Base-by-base conservation (phyloP, 768 basidiomycete genomes). In the Nidularia pulvinata region DNA sequence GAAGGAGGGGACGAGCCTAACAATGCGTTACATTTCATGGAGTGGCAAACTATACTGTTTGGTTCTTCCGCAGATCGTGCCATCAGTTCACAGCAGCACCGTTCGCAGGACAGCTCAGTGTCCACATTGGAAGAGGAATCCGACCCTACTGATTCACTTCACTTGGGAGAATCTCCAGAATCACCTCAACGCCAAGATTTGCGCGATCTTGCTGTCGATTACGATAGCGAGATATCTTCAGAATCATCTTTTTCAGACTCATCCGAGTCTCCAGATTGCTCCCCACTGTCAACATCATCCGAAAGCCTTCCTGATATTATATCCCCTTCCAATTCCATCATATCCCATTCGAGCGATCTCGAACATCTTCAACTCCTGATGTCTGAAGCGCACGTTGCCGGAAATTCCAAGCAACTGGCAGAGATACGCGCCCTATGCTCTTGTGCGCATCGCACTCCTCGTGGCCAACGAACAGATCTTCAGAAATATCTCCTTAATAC, bases 401-500 rank as follows among this genome's bases (percentile, higher is more conserved):
- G 55, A 10, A 54, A 49, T 33, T 10, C 14, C 14, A 39, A 7
- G 9, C 53, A 53, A 13, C 55, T 61, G 16, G 36, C 43, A 5
- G 36, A 51, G 10, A 50, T 64, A 42, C 59, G 52, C 19, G 9
- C 55, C 7, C 51, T 69, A 14, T 61, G 59, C 35, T 46, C 55
- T 5, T 33, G 45, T n/a, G 67, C 67, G 0, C 61, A 67, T 14
- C 34, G 44, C 13, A 65, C 60, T 2, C 59, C 63, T 6, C 51
- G 45, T 32, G 7, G 4, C 2, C 35, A 54, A 34, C 58, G 64
- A 32, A 57, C 58, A 4, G 48, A 49, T 0, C 47, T 53, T 9
- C 66, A 70, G 46, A 54, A 55, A 32, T 61, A 60, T 22, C 48
- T 69, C 19, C 55, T 69, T 11, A 33, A 47, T 1, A 55, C 56